Evolutionary conservation across 1,139 yeast genomes (phyloP).

Genomic region (Candida mesenterica): DNA sequence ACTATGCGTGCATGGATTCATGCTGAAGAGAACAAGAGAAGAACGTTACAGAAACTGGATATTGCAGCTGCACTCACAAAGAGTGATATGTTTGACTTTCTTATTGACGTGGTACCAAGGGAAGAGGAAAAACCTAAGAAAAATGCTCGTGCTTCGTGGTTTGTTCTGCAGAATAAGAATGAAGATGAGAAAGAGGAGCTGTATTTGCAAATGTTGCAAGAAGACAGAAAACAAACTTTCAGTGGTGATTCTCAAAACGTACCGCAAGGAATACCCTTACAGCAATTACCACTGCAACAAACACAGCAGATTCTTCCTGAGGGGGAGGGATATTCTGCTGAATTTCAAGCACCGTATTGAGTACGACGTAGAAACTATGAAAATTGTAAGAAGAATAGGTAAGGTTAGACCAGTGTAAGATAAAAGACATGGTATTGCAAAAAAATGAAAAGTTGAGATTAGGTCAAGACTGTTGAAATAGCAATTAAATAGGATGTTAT

Average conservation of each 20-base stretch:
- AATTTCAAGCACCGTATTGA: background rate
- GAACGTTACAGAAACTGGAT: slow-evolving; percentile 91
- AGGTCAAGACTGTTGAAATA: no score
- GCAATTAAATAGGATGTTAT: no score
- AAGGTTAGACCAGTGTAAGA: no score
- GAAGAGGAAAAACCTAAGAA: slow-evolving; percentile 63
- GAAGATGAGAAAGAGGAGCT: slow-evolving; percentile 3
- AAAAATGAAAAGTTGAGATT: background rate
- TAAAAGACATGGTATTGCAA: background rate
- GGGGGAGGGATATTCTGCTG: background rate
- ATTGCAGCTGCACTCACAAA: slow-evolving; percentile 94
- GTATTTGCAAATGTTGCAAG: slow-evolving; percentile 1
- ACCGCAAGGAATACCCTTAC: slow-evolving; percentile 6
- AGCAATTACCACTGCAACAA: slow-evolving; percentile 11
- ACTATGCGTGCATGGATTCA: slow-evolving; percentile 99
- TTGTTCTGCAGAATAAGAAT: slow-evolving; percentile 1
- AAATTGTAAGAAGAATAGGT: no score
- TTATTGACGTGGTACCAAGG: slow-evolving; percentile 93
- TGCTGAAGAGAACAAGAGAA: slow-evolving; percentile 91
- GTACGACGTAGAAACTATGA: no score
- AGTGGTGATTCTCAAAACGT: background rate
- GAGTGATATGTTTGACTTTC: slow-evolving; percentile 94
- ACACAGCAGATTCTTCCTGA: no score
- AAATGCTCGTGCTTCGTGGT: slow-evolving; percentile 3
- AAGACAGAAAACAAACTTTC: background rate